These are phyloP conservation scores for Colletotrichum ledebouriae DNA, from an alignment of 2,329 filamentous ascomycete species.

Conservation along the genomic window DNA sequence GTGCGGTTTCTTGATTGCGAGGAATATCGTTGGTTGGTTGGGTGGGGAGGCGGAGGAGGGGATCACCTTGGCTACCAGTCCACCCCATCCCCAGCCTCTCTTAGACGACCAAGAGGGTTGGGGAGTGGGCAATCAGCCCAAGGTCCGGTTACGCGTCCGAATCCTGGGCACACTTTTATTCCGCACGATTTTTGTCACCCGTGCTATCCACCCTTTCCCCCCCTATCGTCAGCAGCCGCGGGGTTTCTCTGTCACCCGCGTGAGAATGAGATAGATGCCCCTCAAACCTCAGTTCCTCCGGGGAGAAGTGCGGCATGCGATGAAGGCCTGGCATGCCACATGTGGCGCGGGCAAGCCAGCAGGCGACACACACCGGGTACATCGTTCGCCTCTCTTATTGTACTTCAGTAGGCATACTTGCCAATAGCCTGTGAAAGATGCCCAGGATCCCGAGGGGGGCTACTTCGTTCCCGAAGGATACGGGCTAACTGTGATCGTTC, in stretches of 20 bases:
- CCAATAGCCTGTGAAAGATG: constrained; percentile 7
- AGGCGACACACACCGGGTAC: constrained; percentile 1
- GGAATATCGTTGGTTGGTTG: constrained; percentile 11
- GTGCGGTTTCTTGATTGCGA: constrained; percentile 8
- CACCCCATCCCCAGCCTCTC: constrained; percentile 22
- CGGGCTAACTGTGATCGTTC: not conserved
- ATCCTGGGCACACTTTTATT: constrained; percentile 5
- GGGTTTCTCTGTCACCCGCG: not conserved
- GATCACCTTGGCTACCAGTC: not conserved
- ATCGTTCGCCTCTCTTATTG: constrained; percentile 3
- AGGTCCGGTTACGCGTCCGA: constrained; percentile 32
- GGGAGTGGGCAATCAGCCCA: constrained; percentile 11
- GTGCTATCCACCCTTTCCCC: not conserved
- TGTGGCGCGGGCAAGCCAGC: not conserved
- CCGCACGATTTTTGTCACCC: not conserved
- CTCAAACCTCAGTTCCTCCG: not conserved
- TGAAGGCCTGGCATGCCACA: not conserved
- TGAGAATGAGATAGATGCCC: not conserved
- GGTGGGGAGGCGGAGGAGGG: constrained; percentile 14
- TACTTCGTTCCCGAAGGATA: not conserved
- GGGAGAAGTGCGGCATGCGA: constrained; percentile 14
- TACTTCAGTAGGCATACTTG: not conserved
- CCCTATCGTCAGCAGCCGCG: constrained; percentile 3
- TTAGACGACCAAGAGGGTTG: constrained; percentile 18
- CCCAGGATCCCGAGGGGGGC: not conserved